phyloP scores from a whole-genome alignment of 2,329 filamentous ascomycete species.

The Curvularia sp. region DNA sequence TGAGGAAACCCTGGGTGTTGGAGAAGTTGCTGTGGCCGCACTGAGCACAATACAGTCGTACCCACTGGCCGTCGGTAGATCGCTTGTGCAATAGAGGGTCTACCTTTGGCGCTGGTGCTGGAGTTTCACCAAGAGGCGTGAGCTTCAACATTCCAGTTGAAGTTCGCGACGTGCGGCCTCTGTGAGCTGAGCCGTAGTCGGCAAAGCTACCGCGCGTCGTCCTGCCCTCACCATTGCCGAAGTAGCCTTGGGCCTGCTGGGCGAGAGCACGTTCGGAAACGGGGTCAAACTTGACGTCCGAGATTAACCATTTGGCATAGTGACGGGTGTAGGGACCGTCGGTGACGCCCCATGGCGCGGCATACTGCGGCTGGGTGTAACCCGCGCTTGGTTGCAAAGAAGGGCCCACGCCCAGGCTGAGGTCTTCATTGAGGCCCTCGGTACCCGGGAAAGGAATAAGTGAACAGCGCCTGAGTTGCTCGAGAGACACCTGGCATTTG shows the following conservation, averaged over 20 bases:
- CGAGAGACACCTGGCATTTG: conserved; percentile 91
- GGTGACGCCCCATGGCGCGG: conserved; percentile 86
- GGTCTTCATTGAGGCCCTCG: conserved; percentile 69
- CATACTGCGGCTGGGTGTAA: conserved; percentile 74
- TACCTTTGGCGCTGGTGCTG: conserved; percentile 66
- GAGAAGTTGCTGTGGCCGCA: conserved; percentile 91
- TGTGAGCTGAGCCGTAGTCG: conserved; percentile 60
- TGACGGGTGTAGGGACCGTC: conserved; percentile 94
- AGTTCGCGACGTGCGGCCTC: conserved; percentile 65
- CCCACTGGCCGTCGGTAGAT: conserved; percentile 79
- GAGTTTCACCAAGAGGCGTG: conserved; percentile 53
- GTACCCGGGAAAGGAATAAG: conserved; percentile 87
- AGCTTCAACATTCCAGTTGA: conserved; percentile 60
- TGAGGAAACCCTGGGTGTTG: conserved; percentile 98
- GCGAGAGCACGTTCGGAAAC: conserved; percentile 49
- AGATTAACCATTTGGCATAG: conserved; percentile 94
- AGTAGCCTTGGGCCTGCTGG: conserved; percentile 48
- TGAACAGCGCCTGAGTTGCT: conserved; percentile 91
- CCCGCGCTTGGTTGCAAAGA: conserved; percentile 69
- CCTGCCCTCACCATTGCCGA: conserved; percentile 68
- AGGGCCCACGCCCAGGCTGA: conserved; percentile 77
- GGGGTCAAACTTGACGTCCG: conserved; percentile 81
- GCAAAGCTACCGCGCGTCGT: conserved; percentile 78
- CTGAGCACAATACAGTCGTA: conserved; percentile 87
- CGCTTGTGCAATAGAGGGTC: conserved; percentile 86